Conservation (phyloP, 1,139 yeast species). For the Protomyces inouyei region DNA sequence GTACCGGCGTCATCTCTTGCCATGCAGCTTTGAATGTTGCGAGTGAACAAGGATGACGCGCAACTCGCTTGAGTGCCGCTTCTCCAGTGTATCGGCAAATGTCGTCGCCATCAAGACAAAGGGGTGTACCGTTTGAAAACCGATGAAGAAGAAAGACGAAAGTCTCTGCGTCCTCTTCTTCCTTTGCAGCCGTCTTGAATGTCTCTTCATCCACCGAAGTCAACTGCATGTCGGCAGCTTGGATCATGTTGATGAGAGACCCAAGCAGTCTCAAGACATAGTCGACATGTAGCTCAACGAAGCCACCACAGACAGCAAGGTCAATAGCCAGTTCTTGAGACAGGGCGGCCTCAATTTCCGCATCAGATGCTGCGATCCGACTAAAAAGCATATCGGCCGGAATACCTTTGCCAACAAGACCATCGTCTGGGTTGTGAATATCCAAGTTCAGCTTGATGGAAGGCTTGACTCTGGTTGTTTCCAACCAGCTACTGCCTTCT, state of each 20-base stretch:
- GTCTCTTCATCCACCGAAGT: background rate
- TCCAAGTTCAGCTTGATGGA: background rate
- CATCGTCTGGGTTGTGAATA: background rate
- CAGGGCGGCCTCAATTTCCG: conserved; percentile 3
- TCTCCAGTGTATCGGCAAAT: conserved; percentile 1
- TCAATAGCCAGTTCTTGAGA: background rate
- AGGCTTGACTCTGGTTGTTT: background rate
- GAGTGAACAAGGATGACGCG: background rate
- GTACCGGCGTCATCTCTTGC: conserved; percentile 3
- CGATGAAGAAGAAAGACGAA: conserved; percentile 1
- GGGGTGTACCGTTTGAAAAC: background rate
- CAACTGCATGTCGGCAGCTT: conserved; percentile 5
- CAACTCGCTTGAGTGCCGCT: conserved; percentile 2
- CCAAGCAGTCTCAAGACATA: conserved; percentile 10
- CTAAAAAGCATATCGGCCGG: background rate
- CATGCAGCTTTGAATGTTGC: background rate
- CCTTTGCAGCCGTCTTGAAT: background rate
- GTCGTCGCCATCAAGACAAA: background rate
- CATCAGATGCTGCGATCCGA: conserved; percentile 6
- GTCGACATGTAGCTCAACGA: background rate
- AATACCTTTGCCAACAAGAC: background rate
- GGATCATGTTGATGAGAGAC: background rate
- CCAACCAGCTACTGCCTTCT: conserved; percentile 19
- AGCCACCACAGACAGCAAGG: background rate
- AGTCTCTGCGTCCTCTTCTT: conserved; percentile 1